A percentile compares a stretch with the other conserved stretches of the same genome.
These are phyloP conservation scores for Paraglomus occultum DNA, from an alignment of 192 early-diverging fungal species.

Conservation along the genomic window DNA sequence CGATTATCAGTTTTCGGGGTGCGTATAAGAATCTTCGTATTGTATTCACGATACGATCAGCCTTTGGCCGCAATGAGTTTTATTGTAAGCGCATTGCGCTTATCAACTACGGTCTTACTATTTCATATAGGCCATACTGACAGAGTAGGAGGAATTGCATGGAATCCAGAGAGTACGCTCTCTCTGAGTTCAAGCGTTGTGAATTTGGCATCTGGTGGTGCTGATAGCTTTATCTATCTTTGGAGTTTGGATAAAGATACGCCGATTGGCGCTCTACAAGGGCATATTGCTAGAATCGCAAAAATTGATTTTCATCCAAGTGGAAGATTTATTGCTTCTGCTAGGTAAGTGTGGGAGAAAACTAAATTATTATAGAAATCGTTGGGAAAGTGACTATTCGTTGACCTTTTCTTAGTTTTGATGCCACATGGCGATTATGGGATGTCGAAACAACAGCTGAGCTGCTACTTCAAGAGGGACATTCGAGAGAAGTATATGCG, in stretches of 20 bases:
- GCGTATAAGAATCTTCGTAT: neutral
- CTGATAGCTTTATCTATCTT: constrained; percentile 73
- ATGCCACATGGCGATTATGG: constrained; percentile 97
- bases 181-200: constrained; percentile 50
- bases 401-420: constrained; percentile 49
- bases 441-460: constrained; percentile 76
- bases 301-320: constrained; percentile 89
- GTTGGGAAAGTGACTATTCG: neutral
- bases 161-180: constrained; percentile 79
- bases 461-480: constrained; percentile 90
- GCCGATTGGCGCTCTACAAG: constrained; percentile 74
- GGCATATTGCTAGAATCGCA: constrained; percentile 81
- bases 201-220: constrained; percentile 84
- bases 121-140: constrained; percentile 72
- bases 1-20: constrained; percentile 56
- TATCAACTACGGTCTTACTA: neutral
- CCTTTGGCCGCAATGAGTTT: neutral
- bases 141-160: constrained; percentile 84
- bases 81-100: neutral
- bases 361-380: neutral
- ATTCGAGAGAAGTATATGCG: constrained; percentile 90
- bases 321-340: constrained; percentile 76
- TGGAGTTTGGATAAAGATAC: constrained; percentile 81
- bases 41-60: neutral
- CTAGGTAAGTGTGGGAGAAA: constrained; percentile 36